Percentiles rank a stretch among this genome's conserved stretches.
Conservation (phyloP, 139 green algal species). For the Nannochloris sp. region DNA sequence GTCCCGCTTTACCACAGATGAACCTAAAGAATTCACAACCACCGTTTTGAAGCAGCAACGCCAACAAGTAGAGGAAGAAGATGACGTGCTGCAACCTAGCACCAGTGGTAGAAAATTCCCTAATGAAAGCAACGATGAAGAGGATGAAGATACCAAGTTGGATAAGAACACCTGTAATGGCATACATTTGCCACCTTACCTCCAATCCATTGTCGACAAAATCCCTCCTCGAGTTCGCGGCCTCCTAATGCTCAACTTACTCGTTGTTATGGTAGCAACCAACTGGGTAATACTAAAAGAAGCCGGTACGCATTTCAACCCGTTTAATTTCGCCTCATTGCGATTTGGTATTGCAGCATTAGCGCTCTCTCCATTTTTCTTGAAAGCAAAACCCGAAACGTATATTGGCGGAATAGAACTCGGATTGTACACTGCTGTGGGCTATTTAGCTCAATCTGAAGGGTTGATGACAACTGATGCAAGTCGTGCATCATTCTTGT, state of each 20-base stretch:
- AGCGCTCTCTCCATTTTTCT: conserved; percentile 35
- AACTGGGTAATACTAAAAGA: conserved; percentile 45
- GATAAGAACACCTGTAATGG: no score
- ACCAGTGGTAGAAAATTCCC: no score
- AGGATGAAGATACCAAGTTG: no score
- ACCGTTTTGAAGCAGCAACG: no score
- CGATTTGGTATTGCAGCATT: conserved; percentile 33
- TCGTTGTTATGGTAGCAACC: conserved; percentile 28
- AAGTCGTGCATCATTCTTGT: conserved; percentile 60
- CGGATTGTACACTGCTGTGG: conserved; percentile 28
- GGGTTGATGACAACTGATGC: conserved; percentile 63
- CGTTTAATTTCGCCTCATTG: conserved; percentile 21
- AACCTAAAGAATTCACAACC: no score
- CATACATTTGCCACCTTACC: no score
- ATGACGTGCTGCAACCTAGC: no score
- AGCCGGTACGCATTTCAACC: conserved; percentile 12
- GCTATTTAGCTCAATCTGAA: conserved; percentile 50
- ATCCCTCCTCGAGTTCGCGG: not conserved
- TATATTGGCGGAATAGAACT: conserved; percentile 31
- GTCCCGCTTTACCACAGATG: no score
- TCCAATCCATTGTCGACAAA: no score
- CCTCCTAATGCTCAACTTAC: conserved; percentile 30
- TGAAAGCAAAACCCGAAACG: not conserved
- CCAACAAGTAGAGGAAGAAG: no score
- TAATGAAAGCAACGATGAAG: no score